These are phyloP conservation scores for Diaporthe citriasiana DNA, from an alignment of 2,329 filamentous ascomycete species.

Conservation along the genomic window DNA sequence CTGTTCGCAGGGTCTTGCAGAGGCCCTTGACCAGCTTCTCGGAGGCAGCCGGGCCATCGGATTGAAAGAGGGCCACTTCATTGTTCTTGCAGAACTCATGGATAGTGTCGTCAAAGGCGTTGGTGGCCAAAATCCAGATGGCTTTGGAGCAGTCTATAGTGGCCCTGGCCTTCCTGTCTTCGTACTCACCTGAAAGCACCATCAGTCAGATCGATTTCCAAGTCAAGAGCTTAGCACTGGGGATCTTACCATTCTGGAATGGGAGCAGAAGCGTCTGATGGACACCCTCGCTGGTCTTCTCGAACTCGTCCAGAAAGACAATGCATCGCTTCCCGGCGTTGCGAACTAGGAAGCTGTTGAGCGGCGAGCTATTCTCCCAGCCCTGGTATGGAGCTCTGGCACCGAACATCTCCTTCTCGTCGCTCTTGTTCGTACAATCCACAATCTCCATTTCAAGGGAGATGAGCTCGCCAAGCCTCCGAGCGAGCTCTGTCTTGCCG, in stretches of 20 bases:
- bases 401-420: slow-evolving; percentile 59
- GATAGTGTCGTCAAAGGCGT: slow-evolving; percentile 57
- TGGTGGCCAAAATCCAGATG: slow-evolving; percentile 65
- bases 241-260: slow-evolving; percentile 57
- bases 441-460: slow-evolving; percentile 54
- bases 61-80: slow-evolving; percentile 40
- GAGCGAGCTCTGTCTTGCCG: slow-evolving; percentile 64
- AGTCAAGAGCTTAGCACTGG: neutral
- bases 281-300: slow-evolving; percentile 59
- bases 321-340: slow-evolving; percentile 55
- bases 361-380: slow-evolving; percentile 53
- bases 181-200: slow-evolving; percentile 50
- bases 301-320: slow-evolving; percentile 67
- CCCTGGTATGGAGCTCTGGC: slow-evolving; percentile 52
- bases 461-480: slow-evolving; percentile 56
- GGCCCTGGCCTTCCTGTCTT: slow-evolving; percentile 54
- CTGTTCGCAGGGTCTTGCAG: slow-evolving; percentile 31
- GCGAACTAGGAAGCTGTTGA: slow-evolving; percentile 63
- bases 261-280: slow-evolving; percentile 59
- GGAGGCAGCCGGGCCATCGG: neutral
- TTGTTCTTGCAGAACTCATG: slow-evolving; percentile 55
- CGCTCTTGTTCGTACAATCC: slow-evolving; percentile 56
- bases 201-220: neutral
- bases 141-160: slow-evolving; percentile 58
- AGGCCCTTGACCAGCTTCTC: slow-evolving; percentile 36